Evolutionary conservation across 2,329 filamentous ascomycete species (phyloP).

Genomic region (Neopestalotiopsis sp.): DNA sequence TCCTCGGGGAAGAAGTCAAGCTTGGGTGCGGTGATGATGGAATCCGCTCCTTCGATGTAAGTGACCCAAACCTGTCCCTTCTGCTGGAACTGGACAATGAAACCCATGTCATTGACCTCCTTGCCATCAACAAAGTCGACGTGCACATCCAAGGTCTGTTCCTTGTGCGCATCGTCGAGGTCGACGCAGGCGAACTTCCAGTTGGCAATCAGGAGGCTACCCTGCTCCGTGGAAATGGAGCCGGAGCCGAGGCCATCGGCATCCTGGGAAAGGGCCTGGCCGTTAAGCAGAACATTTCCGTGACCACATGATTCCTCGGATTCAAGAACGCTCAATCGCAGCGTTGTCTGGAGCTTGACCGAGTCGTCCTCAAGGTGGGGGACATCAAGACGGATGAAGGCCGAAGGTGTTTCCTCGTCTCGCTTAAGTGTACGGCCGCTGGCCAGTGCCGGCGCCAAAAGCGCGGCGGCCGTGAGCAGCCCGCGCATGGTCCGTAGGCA

Average conservation of each 20-base stretch:
- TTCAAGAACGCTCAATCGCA: conserved; percentile 52
- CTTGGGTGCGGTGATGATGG: conserved; percentile 32
- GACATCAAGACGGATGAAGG: conserved; percentile 34
- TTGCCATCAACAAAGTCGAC: conserved; percentile 49
- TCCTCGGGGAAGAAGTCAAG: conserved; percentile 26
- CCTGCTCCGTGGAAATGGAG: conserved; percentile 44
- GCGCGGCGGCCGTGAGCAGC: conserved; percentile 38
- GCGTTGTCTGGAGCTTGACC: conserved; percentile 29
- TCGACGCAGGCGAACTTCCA: conserved; percentile 56
- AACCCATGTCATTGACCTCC: conserved; percentile 43
- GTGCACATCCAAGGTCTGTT: conserved; percentile 51
- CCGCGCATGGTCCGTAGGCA: conserved; percentile 40
- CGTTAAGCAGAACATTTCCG: conserved; percentile 54
- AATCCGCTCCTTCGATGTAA: conserved; percentile 46
- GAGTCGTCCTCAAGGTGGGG: conserved; percentile 24
- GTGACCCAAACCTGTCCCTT: conserved; percentile 47
- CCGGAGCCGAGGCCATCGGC: conserved; percentile 48
- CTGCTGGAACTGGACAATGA: conserved; percentile 54
- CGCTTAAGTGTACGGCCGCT: conserved; percentile 25
- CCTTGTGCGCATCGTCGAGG: conserved; percentile 43
- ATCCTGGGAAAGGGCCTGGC: conserved; percentile 46
- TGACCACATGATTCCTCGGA: conserved; percentile 51
- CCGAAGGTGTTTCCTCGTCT: conserved; percentile 25
- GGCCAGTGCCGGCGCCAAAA: conserved; percentile 43
- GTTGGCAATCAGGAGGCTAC: conserved; percentile 45